phyloP scores from a whole-genome alignment of 2,329 filamentous ascomycete genomes.

The Neobulgaria alba region DNA sequence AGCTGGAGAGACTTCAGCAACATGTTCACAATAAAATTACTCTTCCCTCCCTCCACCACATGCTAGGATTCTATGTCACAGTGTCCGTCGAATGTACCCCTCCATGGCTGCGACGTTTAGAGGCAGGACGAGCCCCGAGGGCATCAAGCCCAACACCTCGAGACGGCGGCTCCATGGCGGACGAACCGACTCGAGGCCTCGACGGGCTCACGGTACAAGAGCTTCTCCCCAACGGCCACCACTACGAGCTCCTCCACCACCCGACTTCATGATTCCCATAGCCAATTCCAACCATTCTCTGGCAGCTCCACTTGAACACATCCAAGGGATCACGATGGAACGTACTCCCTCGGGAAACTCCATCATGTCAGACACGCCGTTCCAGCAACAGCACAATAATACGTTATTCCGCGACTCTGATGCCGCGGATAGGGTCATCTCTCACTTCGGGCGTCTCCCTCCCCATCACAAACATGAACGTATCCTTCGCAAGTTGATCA shows the following conservation, averaged over 20 bases:
- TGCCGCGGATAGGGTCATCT: slow-evolving; percentile 20
- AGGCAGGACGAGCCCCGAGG: slow-evolving; percentile 13
- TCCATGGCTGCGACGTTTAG: slow-evolving; percentile 18
- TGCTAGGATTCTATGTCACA: background rate
- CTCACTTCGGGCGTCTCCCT: slow-evolving; percentile 11
- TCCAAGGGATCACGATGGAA: slow-evolving; percentile 23
- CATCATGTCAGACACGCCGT: slow-evolving; percentile 23
- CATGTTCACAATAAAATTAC: background rate
- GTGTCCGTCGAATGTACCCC: background rate
- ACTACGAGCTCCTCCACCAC: slow-evolving; percentile 10
- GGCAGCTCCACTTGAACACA: slow-evolving; percentile 4
- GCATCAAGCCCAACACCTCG: slow-evolving; percentile 11
- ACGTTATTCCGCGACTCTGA: slow-evolving; percentile 15
- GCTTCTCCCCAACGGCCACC: slow-evolving; percentile 11
- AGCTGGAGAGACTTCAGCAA: background rate
- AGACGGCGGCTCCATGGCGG: slow-evolving; percentile 11
- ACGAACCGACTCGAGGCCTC: slow-evolving; percentile 8
- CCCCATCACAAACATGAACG: slow-evolving; percentile 28
- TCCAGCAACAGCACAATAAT: slow-evolving; percentile 11
- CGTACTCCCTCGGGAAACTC: slow-evolving; percentile 26
- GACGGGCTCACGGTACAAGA: slow-evolving; percentile 10
- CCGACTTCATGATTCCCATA: slow-evolving; percentile 6
- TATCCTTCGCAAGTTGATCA: slow-evolving; percentile 50
- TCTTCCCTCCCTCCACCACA: background rate
- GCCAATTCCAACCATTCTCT: slow-evolving; percentile 3